Conservation (phyloP, 345 rosid genomes). For the Rhizophora apiculata region DNA sequence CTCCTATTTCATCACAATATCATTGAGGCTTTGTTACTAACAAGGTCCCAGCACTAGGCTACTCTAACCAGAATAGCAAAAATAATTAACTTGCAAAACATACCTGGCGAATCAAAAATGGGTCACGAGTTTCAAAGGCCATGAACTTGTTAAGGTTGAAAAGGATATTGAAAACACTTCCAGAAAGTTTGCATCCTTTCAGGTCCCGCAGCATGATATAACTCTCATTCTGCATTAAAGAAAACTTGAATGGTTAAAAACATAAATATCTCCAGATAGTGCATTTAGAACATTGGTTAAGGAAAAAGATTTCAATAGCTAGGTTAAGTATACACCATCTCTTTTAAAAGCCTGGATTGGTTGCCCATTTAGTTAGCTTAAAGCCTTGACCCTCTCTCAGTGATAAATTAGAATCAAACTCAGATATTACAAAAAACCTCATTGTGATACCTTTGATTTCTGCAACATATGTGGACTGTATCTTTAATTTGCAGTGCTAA, state of each 20-base stretch:
- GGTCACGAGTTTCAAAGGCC: conserved; percentile 97
- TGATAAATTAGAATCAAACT: background rate
- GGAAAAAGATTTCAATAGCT: background rate
- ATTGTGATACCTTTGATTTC: background rate
- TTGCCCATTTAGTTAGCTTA: background rate
- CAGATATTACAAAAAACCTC: conserved; percentile 4
- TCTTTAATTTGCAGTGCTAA: background rate
- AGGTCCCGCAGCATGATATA: conserved; percentile 63
- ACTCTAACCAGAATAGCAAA: background rate
- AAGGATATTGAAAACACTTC: conserved; percentile 86
- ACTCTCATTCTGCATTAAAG: conserved; percentile 61
- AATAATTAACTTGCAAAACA: conserved; percentile 1
- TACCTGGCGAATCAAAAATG: conserved; percentile 98
- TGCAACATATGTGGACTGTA: background rate
- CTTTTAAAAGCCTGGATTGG: background rate
- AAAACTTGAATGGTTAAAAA: conserved; percentile 15
- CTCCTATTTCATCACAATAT: conserved; percentile 50
- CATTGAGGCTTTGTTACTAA: conserved; percentile 15
- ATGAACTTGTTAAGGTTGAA: conserved; percentile 94
- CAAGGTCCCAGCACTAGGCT: conserved; percentile 1
- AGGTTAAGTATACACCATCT: background rate
- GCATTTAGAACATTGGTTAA: background rate
- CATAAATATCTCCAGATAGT: background rate
- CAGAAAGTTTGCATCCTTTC: conserved; percentile 84
- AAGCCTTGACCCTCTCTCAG: background rate